Evolutionary conservation across 768 basidiomycete species (phyloP), one percentile per base, ranked within the genome.

Genomic region (Pleurotus eryngii): DNA sequence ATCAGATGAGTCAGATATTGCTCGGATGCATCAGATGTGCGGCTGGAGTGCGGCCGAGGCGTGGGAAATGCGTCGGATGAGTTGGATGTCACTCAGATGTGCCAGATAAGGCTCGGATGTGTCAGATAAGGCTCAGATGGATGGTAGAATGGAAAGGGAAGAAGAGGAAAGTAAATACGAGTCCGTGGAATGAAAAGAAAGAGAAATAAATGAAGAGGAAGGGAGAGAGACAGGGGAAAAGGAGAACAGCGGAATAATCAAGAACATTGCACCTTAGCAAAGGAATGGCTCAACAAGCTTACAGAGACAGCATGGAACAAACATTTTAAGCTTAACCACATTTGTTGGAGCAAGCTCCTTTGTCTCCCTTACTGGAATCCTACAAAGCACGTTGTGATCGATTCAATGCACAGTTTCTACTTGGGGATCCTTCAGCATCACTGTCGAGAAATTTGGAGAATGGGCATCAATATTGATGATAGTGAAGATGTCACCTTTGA

Each of bases 401-500:
- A 78, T 45, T 57, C 66, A 3, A 77, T 77, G 74, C 75, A 77
- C 37, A 64, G 66, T 17, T 59, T 76, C 2, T 67, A 68, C 48
- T 64, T 76, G 14, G 64, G 65, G 6, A 38, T 67, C 2, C 49
- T 73, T 24, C 51, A 65, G 15, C 57, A 64, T 24, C 72, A 74
- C 47, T 67, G 63, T 50, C 47, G 57, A 3, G 57, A 62, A 3
- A 55, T 72, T 11, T 66, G 46, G 51, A 54, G 56, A n/a, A 61
- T 67, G 35, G 46, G 63, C 51, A 30, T 55, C 12, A 22, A 57
- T 3, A 30, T 50, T 2, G 49, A 46, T 18, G 57, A 58, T 17
- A 60, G 53, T 22, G 54, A 56, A 9, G 49, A 54, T 9, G 8
- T 38, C 35, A 46, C 40, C 15, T 54, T 54, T 20, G 22, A 54